Evolutionary conservation across 2,329 filamentous ascomycete species (phyloP).

Genomic region (Pyricularia pennisetigena): DNA sequence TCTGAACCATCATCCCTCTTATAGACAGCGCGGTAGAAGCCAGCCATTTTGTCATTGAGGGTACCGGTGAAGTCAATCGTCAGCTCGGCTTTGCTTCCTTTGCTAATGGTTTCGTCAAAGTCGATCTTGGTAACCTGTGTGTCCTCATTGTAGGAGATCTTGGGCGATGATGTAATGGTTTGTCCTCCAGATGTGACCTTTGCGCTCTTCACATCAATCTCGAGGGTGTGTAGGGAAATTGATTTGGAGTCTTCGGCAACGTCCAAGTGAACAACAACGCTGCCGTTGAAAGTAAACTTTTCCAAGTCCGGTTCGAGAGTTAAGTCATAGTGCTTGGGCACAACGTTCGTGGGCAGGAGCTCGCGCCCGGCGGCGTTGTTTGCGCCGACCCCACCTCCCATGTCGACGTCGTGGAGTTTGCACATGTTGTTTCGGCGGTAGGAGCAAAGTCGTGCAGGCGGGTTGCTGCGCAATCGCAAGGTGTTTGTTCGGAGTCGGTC

Average conservation of each 20-base stretch:
- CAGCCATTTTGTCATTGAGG: conserved; percentile 83
- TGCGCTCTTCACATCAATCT: conserved; percentile 72
- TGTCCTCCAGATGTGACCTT: conserved; percentile 52
- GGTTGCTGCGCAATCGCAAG: conserved; percentile 2
- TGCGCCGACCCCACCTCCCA: conserved; percentile 17
- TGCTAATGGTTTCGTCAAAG: conserved; percentile 62
- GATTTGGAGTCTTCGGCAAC: conserved; percentile 76
- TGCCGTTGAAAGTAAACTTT: conserved; percentile 79
- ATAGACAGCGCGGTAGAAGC: conserved; percentile 86
- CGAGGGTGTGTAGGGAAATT: conserved; percentile 79
- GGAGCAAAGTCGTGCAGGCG: conserved; percentile 52
- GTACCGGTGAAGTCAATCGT: conserved; percentile 68
- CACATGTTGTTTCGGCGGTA: conserved; percentile 66
- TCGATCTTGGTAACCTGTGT: conserved; percentile 74
- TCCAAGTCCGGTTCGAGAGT: conserved; percentile 86
- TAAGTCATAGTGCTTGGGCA: conserved; percentile 85
- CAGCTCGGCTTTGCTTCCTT: conserved; percentile 68
- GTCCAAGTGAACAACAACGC: conserved; percentile 77
- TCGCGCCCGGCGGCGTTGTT: conserved; percentile 48
- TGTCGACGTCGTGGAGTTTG: conserved; percentile 30
- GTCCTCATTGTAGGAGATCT: conserved; percentile 65
- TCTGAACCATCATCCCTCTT: conserved; percentile 70
- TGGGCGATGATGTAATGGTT: conserved; percentile 48
- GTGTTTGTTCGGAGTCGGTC: background rate
- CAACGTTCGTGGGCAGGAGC: conserved; percentile 84